Conservation (phyloP, 345 rosid genomes). For the Anacardium occidentale region DNA sequence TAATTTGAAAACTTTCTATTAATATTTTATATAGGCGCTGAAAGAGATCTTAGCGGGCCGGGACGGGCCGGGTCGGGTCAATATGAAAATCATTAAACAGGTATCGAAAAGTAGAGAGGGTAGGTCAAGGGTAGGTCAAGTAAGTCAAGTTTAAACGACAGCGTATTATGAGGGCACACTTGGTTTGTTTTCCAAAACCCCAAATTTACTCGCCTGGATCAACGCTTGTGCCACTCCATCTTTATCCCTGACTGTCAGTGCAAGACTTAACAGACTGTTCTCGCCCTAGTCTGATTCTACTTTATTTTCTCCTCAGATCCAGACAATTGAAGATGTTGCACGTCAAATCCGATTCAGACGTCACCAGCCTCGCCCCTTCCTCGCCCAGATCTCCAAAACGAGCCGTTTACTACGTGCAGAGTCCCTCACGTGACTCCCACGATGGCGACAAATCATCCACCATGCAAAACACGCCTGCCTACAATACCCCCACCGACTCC, state of each 20-base stretch:
- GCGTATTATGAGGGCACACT: background rate
- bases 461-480: constrained; percentile 55
- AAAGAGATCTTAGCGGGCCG: too few relatives aligned
- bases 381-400: constrained; percentile 77
- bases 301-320: too few relatives aligned
- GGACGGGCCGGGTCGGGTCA: too few relatives aligned
- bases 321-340: constrained; percentile 35
- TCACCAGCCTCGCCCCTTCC: constrained; percentile 66
- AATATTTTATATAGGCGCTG: too few relatives aligned
- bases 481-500: constrained; percentile 66
- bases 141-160: too few relatives aligned
- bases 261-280: background rate
- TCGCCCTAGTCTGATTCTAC: background rate
- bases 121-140: too few relatives aligned
- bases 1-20: too few relatives aligned
- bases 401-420: constrained; percentile 63
- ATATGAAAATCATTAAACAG: too few relatives aligned
- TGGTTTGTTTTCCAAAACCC: constrained; percentile 4
- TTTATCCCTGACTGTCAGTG: background rate
- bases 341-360: constrained; percentile 66
- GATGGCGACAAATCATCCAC: constrained; percentile 82
- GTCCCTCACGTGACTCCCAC: constrained; percentile 82
- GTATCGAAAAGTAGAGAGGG: too few relatives aligned
- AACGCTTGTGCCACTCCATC: constrained; percentile 19
- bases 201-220: constrained; percentile 16